These are phyloP conservation scores for Schizopora paradoxa DNA, from an alignment of 1,284 basidiomycete genomes.

Conservation along the genomic window DNA sequence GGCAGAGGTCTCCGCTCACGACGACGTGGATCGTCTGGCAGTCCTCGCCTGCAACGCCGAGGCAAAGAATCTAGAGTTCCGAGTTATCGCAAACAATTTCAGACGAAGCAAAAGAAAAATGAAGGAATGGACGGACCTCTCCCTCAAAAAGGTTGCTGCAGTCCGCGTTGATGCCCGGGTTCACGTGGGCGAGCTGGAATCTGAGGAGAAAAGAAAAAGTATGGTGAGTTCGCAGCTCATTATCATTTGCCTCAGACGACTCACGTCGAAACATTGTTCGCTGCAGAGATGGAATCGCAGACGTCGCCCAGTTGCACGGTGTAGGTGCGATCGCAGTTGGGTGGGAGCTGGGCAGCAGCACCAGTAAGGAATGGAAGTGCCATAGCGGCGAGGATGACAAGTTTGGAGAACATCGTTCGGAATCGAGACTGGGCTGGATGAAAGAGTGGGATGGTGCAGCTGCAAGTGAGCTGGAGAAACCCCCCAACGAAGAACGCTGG, in stretches of 20 bases:
- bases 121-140: constrained; percentile 19
- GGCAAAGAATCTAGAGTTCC: constrained; percentile 31
- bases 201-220: too few species aligned
- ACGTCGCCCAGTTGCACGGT: constrained; percentile 38
- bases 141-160: constrained; percentile 42
- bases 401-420: too few species aligned
- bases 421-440: too few species aligned
- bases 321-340: constrained; percentile 36
- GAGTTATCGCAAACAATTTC: constrained; percentile 15
- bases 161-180: constrained; percentile 33
- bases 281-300: constrained; percentile 42
- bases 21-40: constrained; percentile 38
- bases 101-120: background rate
- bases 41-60: constrained; percentile 39
- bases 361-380: too few species aligned
- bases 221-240: background rate
- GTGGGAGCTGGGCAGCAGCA: too few species aligned
- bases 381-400: too few species aligned
- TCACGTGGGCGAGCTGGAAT: constrained; percentile 43
- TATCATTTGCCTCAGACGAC: constrained; percentile 1
- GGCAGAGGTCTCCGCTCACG: constrained; percentile 37
- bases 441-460: too few species aligned
- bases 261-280: constrained; percentile 40
- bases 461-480: too few species aligned
- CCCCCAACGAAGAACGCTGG: too few species aligned